A percentile compares a stretch with the other conserved stretches of the same genome.
Conservation (phyloP, 805 yeast species). For the Kodamaea jinghongensis region DNA sequence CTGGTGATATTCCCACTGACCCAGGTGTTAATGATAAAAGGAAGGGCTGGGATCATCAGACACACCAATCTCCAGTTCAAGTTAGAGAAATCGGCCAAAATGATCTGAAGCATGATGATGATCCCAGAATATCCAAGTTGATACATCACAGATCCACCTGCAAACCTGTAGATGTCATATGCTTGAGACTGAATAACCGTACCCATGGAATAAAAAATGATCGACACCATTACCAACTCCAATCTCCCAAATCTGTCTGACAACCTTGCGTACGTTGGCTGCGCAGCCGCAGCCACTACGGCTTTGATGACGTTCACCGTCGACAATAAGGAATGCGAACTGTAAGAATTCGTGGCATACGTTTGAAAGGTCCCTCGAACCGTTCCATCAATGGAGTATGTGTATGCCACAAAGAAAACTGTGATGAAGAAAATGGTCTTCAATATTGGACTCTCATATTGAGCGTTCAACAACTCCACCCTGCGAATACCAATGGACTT, state of each 20-base stretch:
- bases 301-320: constrained; percentile 57
- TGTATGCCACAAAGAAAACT: constrained; percentile 54
- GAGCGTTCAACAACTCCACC: constrained; percentile 52
- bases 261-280: constrained; percentile 60
- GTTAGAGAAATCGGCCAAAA: constrained; percentile 64
- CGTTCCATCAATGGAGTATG: constrained; percentile 57
- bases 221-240: constrained; percentile 46
- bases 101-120: constrained; percentile 51
- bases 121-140: constrained; percentile 61
- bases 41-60: constrained; percentile 66
- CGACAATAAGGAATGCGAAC: constrained; percentile 53
- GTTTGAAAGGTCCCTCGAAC: constrained; percentile 48
- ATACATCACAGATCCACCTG: constrained; percentile 59
- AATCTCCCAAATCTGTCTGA: constrained; percentile 68
- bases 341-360: constrained; percentile 55
- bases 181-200: constrained; percentile 65
- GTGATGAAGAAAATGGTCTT: constrained; percentile 45
- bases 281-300: constrained; percentile 66
- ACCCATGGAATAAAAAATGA: constrained; percentile 59
- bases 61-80: constrained; percentile 69
- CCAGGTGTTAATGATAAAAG: constrained; percentile 79
- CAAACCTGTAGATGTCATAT: constrained; percentile 52
- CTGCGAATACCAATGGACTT: constrained; percentile 53
- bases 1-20: constrained; percentile 57
- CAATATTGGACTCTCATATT: constrained; percentile 36